These are phyloP conservation scores for Lunasporangiospora selenospora DNA, from an alignment of 192 early-diverging fungal species.

Conservation along the genomic window DNA sequence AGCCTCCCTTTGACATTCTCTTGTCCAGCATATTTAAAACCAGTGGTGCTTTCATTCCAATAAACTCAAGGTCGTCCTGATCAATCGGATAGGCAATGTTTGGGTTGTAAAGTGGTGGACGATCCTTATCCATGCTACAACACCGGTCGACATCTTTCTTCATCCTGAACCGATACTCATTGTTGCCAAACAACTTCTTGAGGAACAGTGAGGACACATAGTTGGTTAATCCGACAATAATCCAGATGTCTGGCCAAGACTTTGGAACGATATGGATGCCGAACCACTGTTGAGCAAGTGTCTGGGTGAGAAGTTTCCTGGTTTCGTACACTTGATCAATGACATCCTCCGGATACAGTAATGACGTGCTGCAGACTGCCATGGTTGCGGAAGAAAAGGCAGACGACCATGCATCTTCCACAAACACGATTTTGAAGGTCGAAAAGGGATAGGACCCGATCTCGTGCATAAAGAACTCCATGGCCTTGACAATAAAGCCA, in stretches of 20 bases:
- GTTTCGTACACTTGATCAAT: slow-evolving; percentile 94
- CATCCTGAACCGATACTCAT: slow-evolving; percentile 87
- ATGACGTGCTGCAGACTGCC: slow-evolving; percentile 68
- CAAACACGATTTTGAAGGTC: slow-evolving; percentile 88
- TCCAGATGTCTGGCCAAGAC: slow-evolving; percentile 87
- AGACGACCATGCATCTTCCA: slow-evolving; percentile 76
- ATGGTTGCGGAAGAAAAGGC: slow-evolving; percentile 81
- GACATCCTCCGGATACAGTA: slow-evolving; percentile 75
- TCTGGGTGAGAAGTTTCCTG: slow-evolving; percentile 69
- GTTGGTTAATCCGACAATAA: slow-evolving; percentile 82
- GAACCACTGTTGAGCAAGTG: slow-evolving; percentile 94
- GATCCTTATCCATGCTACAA: slow-evolving; percentile 84
- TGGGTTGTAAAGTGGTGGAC: slow-evolving; percentile 82
- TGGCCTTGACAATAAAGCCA: slow-evolving; percentile 56
- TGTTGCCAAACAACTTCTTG: slow-evolving; percentile 82
- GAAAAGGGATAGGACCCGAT: slow-evolving; percentile 88
- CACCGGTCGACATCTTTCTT: slow-evolving; percentile 87
- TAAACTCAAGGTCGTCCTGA: slow-evolving; percentile 73
- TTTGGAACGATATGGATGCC: slow-evolving; percentile 81
- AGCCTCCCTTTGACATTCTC: slow-evolving; percentile 78
- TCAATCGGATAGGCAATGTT: slow-evolving; percentile 58
- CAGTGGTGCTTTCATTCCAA: slow-evolving; percentile 84
- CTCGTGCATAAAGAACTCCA: slow-evolving; percentile 88
- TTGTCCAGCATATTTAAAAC: slow-evolving; percentile 94
- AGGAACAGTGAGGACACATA: slow-evolving; percentile 79